These are phyloP conservation scores for Aspergillus hortae DNA, from an alignment of 2,329 filamentous ascomycete species.

Conservation along the genomic window DNA sequence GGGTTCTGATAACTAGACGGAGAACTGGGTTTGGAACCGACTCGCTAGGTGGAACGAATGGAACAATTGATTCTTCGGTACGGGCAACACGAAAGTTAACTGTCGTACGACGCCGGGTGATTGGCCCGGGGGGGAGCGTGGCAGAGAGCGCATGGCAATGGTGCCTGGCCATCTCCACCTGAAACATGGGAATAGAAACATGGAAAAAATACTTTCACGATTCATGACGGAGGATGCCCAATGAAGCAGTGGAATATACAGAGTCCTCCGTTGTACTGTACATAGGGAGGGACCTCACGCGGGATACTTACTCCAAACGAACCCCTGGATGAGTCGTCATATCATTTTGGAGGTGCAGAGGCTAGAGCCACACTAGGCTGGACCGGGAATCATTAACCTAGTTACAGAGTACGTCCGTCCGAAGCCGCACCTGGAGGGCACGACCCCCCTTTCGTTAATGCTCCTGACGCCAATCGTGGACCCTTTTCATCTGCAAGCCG, in stretches of 20 bases:
- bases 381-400: no score
- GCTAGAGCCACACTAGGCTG: neutral
- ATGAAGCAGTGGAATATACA: no score
- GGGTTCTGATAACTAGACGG: no score
- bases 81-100: neutral
- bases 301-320: no score
- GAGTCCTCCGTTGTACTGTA: no score
- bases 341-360: neutral
- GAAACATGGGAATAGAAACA: neutral
- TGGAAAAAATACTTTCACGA: neutral
- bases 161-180: no score
- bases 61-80: neutral
- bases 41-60: no score
- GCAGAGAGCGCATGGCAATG: no score
- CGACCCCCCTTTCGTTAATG: slow-evolving; percentile 5
- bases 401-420: no score
- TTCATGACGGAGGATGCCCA: no score
- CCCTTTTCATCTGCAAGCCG: slow-evolving; percentile 1
- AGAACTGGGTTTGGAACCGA: no score
- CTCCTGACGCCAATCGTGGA: slow-evolving; percentile 5
- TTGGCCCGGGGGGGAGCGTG: neutral
- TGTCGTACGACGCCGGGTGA: neutral
- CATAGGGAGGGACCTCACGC: no score
- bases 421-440: neutral
- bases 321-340: neutral